A percentile compares a stretch with the other conserved stretches of the same genome.
Conservation (phyloP, 179 eudicot genomes). For the Camellia oleifera region DNA sequence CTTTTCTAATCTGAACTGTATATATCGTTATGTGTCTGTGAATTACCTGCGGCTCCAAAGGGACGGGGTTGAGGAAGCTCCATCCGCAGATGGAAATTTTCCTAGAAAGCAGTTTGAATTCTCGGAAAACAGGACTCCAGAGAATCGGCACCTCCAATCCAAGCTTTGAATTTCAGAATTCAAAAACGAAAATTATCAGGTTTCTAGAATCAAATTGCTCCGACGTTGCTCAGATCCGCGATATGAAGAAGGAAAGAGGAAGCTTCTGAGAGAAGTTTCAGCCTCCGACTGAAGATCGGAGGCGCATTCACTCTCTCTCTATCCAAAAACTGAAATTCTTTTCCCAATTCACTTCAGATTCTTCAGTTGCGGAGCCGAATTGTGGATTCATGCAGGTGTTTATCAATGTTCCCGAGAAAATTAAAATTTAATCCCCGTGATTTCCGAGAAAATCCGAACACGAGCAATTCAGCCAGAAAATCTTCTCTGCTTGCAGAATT, state of each 20-base stretch:
- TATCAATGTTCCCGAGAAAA: not conserved
- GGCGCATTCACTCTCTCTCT: conserved; percentile 27
- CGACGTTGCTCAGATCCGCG: conserved; percentile 25
- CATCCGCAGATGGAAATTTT: conserved; percentile 32
- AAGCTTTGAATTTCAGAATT: not conserved
- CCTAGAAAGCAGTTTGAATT: not conserved
- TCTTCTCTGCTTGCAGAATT: not conserved
- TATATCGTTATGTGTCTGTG: not conserved
- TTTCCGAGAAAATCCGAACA: not conserved
- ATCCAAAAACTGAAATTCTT: conserved; percentile 7
- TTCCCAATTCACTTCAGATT: not conserved
- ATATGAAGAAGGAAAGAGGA: conserved; percentile 9
- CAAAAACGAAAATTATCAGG: conserved; percentile 5
- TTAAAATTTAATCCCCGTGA: conserved; percentile 1
- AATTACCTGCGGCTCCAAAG: conserved; percentile 68
- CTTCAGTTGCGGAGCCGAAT: not conserved
- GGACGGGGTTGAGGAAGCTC: conserved; percentile 89
- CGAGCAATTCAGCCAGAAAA: not conserved
- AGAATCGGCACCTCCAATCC: not conserved
- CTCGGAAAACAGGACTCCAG: not conserved
- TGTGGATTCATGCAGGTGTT: not conserved
- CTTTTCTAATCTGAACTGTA: not conserved
- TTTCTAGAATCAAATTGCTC: conserved; percentile 11
- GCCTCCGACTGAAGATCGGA: conserved; percentile 23
- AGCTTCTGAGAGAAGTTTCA: conserved; percentile 15